A percentile compares a stretch with the other conserved stretches of the same genome.
These are phyloP conservation scores for Boletus pseudopeckii DNA, from an alignment of 768 basidiomycete species.

Conservation along the genomic window DNA sequence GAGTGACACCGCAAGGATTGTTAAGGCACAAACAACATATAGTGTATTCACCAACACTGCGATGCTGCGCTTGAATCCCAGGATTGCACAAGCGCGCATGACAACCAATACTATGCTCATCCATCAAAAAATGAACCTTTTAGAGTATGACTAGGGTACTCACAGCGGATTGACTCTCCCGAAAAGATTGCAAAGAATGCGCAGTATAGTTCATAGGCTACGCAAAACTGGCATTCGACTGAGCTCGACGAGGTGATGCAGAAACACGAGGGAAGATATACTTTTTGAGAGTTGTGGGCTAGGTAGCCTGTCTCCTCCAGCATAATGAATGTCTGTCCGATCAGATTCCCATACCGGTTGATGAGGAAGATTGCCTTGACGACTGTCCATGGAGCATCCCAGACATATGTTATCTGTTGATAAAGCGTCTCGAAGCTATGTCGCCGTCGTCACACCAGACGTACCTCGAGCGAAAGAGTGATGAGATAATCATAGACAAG, in stretches of 20 bases:
- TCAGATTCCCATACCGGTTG: constrained; percentile 17
- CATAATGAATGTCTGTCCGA: constrained; percentile 18
- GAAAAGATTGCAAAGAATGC: constrained; percentile 5
- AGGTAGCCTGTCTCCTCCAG: constrained; percentile 25
- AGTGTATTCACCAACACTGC: neutral
- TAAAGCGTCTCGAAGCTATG: neutral
- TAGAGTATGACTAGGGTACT: neutral
- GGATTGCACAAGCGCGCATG: constrained; percentile 25
- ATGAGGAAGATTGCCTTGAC: constrained; percentile 14
- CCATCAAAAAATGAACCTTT: neutral
- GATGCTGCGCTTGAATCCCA: constrained; percentile 9
- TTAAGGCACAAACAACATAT: constrained; percentile 11
- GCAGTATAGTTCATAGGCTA: neutral
- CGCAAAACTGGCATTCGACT: constrained; percentile 15
- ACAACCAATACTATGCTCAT: constrained; percentile 19
- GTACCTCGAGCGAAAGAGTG: constrained; percentile 26
- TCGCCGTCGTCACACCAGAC: neutral
- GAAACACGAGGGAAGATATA: neutral
- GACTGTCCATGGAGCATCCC: constrained; percentile 14
- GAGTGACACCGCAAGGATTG: neutral
- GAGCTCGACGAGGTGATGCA: neutral
- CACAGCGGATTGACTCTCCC: constrained; percentile 24
- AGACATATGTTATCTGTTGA: constrained; percentile 15
- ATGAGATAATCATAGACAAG: constrained; percentile 28
- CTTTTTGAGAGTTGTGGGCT: constrained; percentile 10